These are phyloP conservation scores for Parmelia sp. DNA, from an alignment of 495 filamentous ascomycete species.

Conservation along the genomic window DNA sequence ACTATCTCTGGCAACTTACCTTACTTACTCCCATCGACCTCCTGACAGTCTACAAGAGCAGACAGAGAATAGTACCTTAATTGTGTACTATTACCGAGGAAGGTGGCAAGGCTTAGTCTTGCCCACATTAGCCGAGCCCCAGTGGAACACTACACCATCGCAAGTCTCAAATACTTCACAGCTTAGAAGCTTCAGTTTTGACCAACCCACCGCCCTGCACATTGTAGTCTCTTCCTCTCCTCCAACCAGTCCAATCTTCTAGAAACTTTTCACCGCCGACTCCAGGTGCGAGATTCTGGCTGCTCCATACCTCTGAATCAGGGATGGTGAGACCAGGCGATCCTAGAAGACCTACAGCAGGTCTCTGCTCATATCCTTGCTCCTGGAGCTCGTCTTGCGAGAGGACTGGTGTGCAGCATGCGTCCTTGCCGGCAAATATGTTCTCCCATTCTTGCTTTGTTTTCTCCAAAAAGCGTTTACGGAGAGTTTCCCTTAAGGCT, in stretches of 20 bases:
- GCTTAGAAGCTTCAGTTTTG: slow-evolving; percentile 43
- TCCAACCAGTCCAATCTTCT: slow-evolving; percentile 73
- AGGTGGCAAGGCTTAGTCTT: not conserved
- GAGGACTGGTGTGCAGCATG: slow-evolving; percentile 83
- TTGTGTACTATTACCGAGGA: not conserved
- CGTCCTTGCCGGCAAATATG: slow-evolving; percentile 83
- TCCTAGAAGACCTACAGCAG: slow-evolving; percentile 59
- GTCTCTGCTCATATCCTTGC: slow-evolving; percentile 65
- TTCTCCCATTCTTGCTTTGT: slow-evolving; percentile 76
- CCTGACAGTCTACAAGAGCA: not conserved
- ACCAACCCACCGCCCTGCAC: slow-evolving; percentile 55
- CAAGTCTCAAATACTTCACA: slow-evolving; percentile 32
- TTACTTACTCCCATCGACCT: not conserved
- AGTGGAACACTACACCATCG: not conserved
- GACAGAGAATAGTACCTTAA: not conserved
- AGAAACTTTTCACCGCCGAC: slow-evolving; percentile 65
- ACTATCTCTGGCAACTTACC: not conserved
- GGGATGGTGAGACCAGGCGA: slow-evolving; percentile 57
- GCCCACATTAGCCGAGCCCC: not conserved
- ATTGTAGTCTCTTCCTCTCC: slow-evolving; percentile 60
- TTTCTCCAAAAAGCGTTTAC: slow-evolving; percentile 60
- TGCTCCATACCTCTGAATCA: slow-evolving; percentile 57
- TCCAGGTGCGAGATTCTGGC: slow-evolving; percentile 54
- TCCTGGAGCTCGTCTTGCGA: slow-evolving; percentile 64
- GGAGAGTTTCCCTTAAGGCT: slow-evolving; percentile 53